A percentile compares a stretch with the other conserved stretches of the same genome.
Conservation (phyloP, 768 basidiomycete genomes). For the Lanmaoa pseudosensibilis region DNA sequence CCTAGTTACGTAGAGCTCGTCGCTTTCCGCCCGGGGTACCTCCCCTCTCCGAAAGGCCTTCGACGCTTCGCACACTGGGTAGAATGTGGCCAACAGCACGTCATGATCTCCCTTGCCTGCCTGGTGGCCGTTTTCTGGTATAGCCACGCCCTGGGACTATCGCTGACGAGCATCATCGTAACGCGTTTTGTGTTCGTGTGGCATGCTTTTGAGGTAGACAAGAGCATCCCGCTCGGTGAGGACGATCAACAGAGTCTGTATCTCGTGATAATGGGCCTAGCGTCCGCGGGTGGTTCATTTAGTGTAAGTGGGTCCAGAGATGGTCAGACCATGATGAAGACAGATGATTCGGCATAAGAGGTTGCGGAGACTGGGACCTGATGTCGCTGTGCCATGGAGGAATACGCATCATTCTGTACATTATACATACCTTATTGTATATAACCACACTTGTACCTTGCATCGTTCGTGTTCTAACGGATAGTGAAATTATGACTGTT, state of each 20-base stretch:
- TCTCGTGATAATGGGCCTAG: constrained; percentile 27
- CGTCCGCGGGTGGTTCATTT: constrained; percentile 4
- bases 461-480: neutral
- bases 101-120: constrained; percentile 34
- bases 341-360: neutral
- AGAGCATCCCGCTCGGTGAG: constrained; percentile 29
- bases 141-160: constrained; percentile 16
- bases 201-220: constrained; percentile 25
- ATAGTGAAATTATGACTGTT: neutral
- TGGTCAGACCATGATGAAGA: neutral
- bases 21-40: constrained; percentile 33
- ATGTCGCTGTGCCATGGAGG: neutral
- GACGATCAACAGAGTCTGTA: constrained; percentile 38
- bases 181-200: constrained; percentile 32
- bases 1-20: constrained; percentile 29
- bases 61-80: constrained; percentile 41
- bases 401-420: neutral
- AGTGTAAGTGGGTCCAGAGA: neutral
- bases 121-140: constrained; percentile 22
- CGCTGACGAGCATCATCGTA: constrained; percentile 15
- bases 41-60: constrained; percentile 29
- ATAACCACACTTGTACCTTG: neutral
- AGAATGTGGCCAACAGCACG: constrained; percentile 34
- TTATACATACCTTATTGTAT: neutral
- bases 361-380: neutral